Evolutionary conservation across 371 early-diverging fungal species (phyloP).

Genomic region (Syncephalastrum contaminatum): DNA sequence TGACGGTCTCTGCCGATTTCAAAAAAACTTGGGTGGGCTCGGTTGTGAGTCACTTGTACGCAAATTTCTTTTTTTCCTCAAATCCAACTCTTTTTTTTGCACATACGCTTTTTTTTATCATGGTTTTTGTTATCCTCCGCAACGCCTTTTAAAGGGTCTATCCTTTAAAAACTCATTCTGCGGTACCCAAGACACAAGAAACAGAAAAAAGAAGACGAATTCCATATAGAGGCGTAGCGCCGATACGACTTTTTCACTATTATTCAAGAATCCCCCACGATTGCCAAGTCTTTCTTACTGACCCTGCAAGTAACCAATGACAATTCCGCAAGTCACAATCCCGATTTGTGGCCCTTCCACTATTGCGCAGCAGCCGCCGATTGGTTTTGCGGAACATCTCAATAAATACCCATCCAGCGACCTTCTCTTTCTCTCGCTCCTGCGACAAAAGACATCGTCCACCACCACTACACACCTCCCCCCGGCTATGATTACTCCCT

Average conservation of each 20-base stretch:
- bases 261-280: neutral
- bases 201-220: neutral
- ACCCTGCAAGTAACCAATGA: slow-evolving; percentile 1
- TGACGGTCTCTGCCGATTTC: neutral
- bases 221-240: slow-evolving; percentile 14
- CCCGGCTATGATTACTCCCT: too few species aligned
- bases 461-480: slow-evolving; percentile 9
- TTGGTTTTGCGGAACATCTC: slow-evolving; percentile 14
- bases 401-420: slow-evolving; percentile 29
- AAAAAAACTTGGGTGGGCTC: neutral
- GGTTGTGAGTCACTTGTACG: slow-evolving; percentile 2
- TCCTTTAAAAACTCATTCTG: too few species aligned
- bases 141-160: neutral
- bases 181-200: too few species aligned
- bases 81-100: slow-evolving; percentile 1
- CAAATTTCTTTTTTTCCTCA: neutral
- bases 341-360: slow-evolving; percentile 13
- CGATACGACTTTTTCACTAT: slow-evolving; percentile 3
- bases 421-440: slow-evolving; percentile 17
- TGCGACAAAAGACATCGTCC: slow-evolving; percentile 24
- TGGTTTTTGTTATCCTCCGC: neutral
- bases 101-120: neutral
- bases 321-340: slow-evolving; percentile 12
- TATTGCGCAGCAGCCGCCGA: slow-evolving; percentile 23
- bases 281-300: neutral